phyloP scores from a whole-genome alignment of 1,284 basidiomycete species.

The Schizopora paradoxa region DNA sequence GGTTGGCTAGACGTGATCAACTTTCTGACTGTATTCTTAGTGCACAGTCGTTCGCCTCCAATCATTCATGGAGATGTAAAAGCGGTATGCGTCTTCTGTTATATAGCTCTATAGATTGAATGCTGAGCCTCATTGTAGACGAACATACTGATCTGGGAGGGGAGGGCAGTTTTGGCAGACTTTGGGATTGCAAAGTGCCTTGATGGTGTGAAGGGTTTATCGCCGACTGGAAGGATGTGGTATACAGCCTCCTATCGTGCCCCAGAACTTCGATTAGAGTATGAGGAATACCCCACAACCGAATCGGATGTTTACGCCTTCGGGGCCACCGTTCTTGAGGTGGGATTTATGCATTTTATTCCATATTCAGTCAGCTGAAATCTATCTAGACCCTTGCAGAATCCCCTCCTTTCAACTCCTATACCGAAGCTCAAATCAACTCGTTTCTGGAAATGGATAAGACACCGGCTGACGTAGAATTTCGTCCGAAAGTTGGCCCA shows the following conservation, averaged over 20 bases:
- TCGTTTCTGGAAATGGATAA: background rate
- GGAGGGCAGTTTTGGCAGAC: background rate
- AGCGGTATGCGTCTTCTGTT: background rate
- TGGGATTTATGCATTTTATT: background rate
- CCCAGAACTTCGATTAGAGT: background rate
- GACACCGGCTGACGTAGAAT: background rate
- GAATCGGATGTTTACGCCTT: background rate
- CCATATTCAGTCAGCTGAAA: background rate
- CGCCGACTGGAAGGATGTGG: background rate
- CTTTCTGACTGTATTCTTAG: no score
- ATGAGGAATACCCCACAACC: background rate
- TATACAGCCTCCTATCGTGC: background rate
- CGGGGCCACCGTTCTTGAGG: background rate
- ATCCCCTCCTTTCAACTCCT: background rate
- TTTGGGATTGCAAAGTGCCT: background rate
- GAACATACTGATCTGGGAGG: background rate
- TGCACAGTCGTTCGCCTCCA: no score
- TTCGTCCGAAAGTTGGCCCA: background rate
- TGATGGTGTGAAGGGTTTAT: background rate
- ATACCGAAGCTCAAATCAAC: background rate
- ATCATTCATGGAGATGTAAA: background rate
- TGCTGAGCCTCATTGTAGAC: background rate
- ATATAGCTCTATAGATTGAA: background rate
- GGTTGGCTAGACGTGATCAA: no score
- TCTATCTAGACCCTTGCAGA: background rate